Conservation (phyloP, 2,329 filamentous ascomycete genomes). For the Cryoendolithus antarcticus region DNA sequence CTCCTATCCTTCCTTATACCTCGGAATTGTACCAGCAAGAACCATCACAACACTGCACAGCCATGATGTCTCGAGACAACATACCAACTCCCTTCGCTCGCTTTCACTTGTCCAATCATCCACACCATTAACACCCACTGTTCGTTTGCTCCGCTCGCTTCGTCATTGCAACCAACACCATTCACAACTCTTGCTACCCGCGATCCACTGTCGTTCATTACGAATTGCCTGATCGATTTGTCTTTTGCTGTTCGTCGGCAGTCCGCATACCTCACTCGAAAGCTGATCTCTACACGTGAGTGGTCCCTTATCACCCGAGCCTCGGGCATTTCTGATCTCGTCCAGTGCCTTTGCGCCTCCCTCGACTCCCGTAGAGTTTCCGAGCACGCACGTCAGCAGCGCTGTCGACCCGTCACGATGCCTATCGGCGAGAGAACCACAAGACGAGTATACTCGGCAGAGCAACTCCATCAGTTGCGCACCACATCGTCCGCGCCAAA, state of each 20-base stretch:
- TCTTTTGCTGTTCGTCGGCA: background rate
- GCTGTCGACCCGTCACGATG: constrained; percentile 1
- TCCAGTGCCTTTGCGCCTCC: too few relatives aligned
- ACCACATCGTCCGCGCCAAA: constrained; percentile 22
- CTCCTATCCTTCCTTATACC: background rate
- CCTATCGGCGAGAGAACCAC: constrained; percentile 10
- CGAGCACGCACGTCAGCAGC: too few relatives aligned
- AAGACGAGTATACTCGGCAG: constrained; percentile 26
- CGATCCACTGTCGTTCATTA: background rate
- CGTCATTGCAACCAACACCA: constrained; percentile 19
- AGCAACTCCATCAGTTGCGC: constrained; percentile 24
- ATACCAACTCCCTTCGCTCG: constrained; percentile 1
- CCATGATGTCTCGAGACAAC: background rate
- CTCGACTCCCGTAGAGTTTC: too few relatives aligned
- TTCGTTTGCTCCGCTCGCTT: constrained; percentile 8
- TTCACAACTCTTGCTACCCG: constrained; percentile 24
- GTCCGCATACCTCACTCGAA: too few relatives aligned
- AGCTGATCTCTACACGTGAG: too few relatives aligned
- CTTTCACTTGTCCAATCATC: constrained; percentile 1
- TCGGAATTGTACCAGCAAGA: constrained; percentile 2
- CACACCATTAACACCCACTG: constrained; percentile 9
- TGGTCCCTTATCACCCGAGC: too few relatives aligned
- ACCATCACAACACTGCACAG: constrained; percentile 5
- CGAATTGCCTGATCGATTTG: background rate
- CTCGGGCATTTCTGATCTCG: too few relatives aligned